phyloP scores from a whole-genome alignment of 805 yeast genomes.

The Candida chilensis region DNA sequence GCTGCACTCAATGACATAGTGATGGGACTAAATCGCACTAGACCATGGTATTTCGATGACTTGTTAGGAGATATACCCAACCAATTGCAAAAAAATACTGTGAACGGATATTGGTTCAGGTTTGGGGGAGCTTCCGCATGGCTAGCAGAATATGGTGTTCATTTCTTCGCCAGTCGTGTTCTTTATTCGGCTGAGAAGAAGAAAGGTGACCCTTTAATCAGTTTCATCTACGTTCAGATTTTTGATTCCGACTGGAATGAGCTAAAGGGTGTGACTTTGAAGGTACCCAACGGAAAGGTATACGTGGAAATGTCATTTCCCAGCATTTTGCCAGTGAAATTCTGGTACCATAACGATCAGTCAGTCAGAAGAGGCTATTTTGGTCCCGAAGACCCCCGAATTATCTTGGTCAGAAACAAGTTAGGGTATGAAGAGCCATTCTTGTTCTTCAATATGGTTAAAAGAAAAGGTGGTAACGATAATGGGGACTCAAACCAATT shows the following conservation, averaged over 20 bases:
- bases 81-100: no score
- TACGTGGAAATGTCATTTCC: slow-evolving; percentile 5
- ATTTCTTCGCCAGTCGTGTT: slow-evolving; percentile 34
- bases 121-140: slow-evolving; percentile 44
- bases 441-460: slow-evolving; percentile 14
- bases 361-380: slow-evolving; percentile 7
- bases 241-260: slow-evolving; percentile 7
- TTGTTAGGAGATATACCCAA: no score
- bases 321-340: slow-evolving; percentile 5
- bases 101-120: no score
- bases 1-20: no score
- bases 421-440: slow-evolving; percentile 18
- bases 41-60: no score
- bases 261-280: no score
- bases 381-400: slow-evolving; percentile 21
- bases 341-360: slow-evolving; percentile 5
- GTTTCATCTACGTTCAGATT: slow-evolving; percentile 6
- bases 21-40: no score
- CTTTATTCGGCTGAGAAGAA: no score
- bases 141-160: slow-evolving; percentile 40
- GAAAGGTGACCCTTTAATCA: no score
- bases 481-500: no score
- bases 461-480: no score
- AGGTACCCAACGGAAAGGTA: no score
- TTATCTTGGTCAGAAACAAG: slow-evolving; percentile 11